Evolutionary conservation across 768 basidiomycete species (phyloP).

Genomic region (Pulveroboletus ravenelii): DNA sequence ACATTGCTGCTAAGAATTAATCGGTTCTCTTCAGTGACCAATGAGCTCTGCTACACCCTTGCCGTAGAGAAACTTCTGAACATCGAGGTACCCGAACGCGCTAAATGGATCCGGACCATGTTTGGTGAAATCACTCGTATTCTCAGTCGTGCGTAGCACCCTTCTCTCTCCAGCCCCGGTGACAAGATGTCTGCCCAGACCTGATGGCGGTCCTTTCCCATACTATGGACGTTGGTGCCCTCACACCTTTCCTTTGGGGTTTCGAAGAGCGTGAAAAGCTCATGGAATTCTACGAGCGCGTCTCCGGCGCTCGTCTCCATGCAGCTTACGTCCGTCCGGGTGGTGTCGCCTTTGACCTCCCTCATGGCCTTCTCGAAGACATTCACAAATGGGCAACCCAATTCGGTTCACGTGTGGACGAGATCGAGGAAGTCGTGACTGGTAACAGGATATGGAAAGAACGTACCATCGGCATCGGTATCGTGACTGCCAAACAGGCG

Average conservation of each 20-base stretch:
- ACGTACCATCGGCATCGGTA: constrained; percentile 85
- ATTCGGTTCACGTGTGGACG: constrained; percentile 85
- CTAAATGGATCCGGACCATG: constrained; percentile 96
- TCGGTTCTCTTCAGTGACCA: constrained; percentile 72
- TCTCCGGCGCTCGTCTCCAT: constrained; percentile 95
- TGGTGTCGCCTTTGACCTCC: constrained; percentile 95
- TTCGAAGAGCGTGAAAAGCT: constrained; percentile 99
- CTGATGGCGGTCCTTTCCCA: constrained; percentile 96
- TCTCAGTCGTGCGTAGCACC: constrained; percentile 69
- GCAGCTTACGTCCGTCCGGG: constrained; percentile 98
- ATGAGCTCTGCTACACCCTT: constrained; percentile 94
- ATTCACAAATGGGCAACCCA: constrained; percentile 98
- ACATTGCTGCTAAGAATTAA: neutral
- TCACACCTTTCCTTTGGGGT: constrained; percentile 99
- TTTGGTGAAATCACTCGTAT: constrained; percentile 97
- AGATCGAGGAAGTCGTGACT: constrained; percentile 96
- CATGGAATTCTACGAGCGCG: constrained; percentile 99
- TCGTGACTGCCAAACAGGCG: constrained; percentile 89
- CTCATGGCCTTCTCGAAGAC: constrained; percentile 97
- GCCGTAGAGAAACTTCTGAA: constrained; percentile 98
- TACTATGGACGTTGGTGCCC: constrained; percentile 95
- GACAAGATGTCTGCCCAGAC: constrained; percentile 41
- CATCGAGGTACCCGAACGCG: constrained; percentile 93
- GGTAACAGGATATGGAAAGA: constrained; percentile 99
- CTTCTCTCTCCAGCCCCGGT: neutral